These are phyloP conservation scores for Guillardia theta DNA, from an alignment of 78 protist species.

Conservation along the genomic window DNA sequence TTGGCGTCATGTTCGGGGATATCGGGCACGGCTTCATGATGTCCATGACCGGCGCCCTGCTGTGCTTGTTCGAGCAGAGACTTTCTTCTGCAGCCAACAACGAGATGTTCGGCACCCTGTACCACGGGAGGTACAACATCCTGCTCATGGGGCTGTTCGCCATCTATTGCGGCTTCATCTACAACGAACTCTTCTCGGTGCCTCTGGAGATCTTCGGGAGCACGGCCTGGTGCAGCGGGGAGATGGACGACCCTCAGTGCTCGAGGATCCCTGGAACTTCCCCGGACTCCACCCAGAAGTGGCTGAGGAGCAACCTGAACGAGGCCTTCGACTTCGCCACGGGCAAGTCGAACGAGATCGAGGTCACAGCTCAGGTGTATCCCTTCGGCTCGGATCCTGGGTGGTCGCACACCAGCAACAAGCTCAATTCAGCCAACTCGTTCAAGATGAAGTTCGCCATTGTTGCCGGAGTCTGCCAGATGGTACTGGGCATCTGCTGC, in stretches of 20 bases:
- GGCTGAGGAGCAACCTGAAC: background rate
- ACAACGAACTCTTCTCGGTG: slow-evolving; percentile 95
- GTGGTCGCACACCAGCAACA: slow-evolving; percentile 67
- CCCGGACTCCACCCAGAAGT: background rate
- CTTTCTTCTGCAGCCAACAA: slow-evolving; percentile 49
- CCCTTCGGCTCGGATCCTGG: slow-evolving; percentile 33
- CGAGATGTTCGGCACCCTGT: slow-evolving; percentile 86
- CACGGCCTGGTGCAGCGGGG: background rate
- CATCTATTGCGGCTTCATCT: slow-evolving; percentile 93
- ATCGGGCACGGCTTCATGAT: slow-evolving; percentile 96
- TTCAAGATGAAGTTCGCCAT: slow-evolving; percentile 99
- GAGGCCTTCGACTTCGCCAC: background rate
- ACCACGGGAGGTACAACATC: slow-evolving; percentile 95
- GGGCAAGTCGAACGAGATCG: background rate
- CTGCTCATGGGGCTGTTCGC: slow-evolving; percentile 94
- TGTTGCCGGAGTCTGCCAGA: slow-evolving; percentile 90
- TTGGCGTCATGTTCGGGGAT: slow-evolving; percentile 99
- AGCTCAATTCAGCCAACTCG: slow-evolving; percentile 90
- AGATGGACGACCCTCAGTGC: background rate
- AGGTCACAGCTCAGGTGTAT: background rate
- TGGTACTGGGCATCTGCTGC: slow-evolving; percentile 43
- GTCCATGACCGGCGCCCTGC: slow-evolving; percentile 59
- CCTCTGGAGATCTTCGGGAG: background rate
- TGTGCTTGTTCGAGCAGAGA: slow-evolving; percentile 80
- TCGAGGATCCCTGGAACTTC: background rate